phyloP scores from a whole-genome alignment of 1,284 basidiomycete genomes.

The Ceratobasidium sp. region DNA sequence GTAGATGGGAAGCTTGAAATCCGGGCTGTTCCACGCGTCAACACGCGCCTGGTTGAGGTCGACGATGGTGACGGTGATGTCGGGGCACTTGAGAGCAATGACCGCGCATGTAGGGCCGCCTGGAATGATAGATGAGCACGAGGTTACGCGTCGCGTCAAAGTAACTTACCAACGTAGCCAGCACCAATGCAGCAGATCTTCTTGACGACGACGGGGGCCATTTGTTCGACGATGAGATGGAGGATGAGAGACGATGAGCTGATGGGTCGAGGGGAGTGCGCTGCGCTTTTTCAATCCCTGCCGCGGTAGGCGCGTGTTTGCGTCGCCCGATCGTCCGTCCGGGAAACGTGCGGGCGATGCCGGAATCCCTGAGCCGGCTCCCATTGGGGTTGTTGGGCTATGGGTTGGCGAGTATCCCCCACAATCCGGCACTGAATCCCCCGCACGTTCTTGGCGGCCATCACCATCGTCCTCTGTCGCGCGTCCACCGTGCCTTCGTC shows the following conservation, averaged over 20 bases:
- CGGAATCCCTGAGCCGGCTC: no score
- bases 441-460: constrained; percentile 1
- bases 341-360: not conserved
- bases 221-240: constrained; percentile 45
- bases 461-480: not conserved
- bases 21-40: constrained; percentile 92
- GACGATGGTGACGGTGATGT: constrained; percentile 96
- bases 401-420: no score
- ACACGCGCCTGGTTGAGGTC: constrained; percentile 96
- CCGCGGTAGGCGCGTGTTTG: no score
- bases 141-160: constrained; percentile 8
- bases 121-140: constrained; percentile 53
- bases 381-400: no score
- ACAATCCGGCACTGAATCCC: not conserved
- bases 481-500: not conserved
- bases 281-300: no score
- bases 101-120: constrained; percentile 95
- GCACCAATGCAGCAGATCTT: constrained; percentile 97
- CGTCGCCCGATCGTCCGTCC: not conserved
- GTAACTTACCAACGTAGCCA: constrained; percentile 89
- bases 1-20: constrained; percentile 89
- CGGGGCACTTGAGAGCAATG: constrained; percentile 93
- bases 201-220: constrained; percentile 71
- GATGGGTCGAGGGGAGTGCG: not conserved
- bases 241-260: not conserved